These are phyloP conservation scores for Stagonosporopsis chrysanthemi DNA, from an alignment of 2,329 filamentous ascomycete genomes.

Conservation along the genomic window DNA sequence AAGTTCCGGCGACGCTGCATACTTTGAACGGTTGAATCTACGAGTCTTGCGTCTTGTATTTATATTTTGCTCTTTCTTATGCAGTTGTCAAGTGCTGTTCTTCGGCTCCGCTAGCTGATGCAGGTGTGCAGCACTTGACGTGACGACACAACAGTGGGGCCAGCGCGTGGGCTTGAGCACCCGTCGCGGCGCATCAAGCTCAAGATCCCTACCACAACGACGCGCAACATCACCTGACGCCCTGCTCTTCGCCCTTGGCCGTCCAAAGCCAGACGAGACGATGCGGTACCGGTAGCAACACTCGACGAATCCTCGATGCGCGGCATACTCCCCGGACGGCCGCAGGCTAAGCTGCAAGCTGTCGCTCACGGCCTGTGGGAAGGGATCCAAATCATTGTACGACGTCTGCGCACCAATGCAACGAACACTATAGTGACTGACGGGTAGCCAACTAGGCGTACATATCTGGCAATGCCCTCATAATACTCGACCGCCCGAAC, in stretches of 20 bases:
- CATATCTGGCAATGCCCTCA: slow-evolving; percentile 85
- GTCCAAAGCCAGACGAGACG: slow-evolving; percentile 12
- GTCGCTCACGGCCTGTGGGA: slow-evolving; percentile 78
- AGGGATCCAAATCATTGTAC: slow-evolving; percentile 74
- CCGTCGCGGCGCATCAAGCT: slow-evolving; percentile 12
- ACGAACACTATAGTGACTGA: slow-evolving; percentile 21
- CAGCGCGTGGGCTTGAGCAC: slow-evolving; percentile 42
- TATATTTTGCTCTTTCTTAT: background rate
- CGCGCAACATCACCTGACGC: slow-evolving; percentile 11
- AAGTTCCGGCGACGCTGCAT: background rate
- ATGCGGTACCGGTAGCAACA: slow-evolving; percentile 37
- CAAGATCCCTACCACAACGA: slow-evolving; percentile 1
- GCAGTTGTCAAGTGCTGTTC: background rate
- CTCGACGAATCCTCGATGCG: slow-evolving; percentile 62
- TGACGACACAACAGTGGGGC: slow-evolving; percentile 40
- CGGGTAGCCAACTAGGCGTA: slow-evolving; percentile 68
- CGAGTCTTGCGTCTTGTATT: background rate
- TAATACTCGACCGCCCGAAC: slow-evolving; percentile 78
- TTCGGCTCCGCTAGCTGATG: background rate
- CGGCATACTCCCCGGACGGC: slow-evolving; percentile 80
- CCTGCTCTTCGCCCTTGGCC: background rate
- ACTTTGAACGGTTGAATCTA: background rate
- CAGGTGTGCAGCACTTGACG: background rate
- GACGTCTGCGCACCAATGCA: slow-evolving; percentile 34
- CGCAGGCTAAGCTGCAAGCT: slow-evolving; percentile 79